Conservation (phyloP, 208 protist species). For the Trypanosoma melophagium region DNA sequence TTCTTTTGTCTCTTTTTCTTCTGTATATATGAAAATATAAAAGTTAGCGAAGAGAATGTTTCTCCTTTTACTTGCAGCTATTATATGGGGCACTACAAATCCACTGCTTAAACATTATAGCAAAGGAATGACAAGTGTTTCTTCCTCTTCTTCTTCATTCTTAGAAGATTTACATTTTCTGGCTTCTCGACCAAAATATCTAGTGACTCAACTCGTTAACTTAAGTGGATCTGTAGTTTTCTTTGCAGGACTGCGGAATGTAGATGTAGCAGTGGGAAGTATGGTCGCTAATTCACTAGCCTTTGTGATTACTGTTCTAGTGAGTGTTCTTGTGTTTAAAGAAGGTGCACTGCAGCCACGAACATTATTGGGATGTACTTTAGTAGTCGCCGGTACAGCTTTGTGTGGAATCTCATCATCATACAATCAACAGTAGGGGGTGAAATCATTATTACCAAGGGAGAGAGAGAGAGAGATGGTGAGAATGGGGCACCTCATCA, state of each 20-base stretch:
- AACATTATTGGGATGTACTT: constrained; percentile 43
- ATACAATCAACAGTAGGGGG: background rate
- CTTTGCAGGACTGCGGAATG: constrained; percentile 69
- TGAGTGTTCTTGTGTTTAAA: constrained; percentile 65
- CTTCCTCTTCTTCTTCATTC: constrained; percentile 46
- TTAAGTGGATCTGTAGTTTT: constrained; percentile 75
- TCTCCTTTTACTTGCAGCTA: constrained; percentile 61
- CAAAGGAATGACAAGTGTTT: constrained; percentile 53
- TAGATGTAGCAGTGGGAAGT: constrained; percentile 78
- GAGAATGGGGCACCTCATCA: no score
- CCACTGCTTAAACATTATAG: constrained; percentile 83
- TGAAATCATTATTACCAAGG: no score
- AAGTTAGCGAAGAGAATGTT: constrained; percentile 42
- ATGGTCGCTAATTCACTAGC: constrained; percentile 83
- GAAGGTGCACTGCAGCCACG: constrained; percentile 54
- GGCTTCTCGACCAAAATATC: constrained; percentile 63
- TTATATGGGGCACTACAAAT: constrained; percentile 86
- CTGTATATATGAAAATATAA: background rate
- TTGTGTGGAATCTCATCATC: constrained; percentile 64
- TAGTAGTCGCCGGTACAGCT: constrained; percentile 73
- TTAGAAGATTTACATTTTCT: constrained; percentile 69
- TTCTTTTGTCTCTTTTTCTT: background rate
- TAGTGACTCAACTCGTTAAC: constrained; percentile 65
- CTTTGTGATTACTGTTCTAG: constrained; percentile 79
- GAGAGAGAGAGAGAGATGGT: no score